Evolutionary conservation across 2,329 filamentous ascomycete genomes (phyloP).

Genomic region (Myotisia sp.): DNA sequence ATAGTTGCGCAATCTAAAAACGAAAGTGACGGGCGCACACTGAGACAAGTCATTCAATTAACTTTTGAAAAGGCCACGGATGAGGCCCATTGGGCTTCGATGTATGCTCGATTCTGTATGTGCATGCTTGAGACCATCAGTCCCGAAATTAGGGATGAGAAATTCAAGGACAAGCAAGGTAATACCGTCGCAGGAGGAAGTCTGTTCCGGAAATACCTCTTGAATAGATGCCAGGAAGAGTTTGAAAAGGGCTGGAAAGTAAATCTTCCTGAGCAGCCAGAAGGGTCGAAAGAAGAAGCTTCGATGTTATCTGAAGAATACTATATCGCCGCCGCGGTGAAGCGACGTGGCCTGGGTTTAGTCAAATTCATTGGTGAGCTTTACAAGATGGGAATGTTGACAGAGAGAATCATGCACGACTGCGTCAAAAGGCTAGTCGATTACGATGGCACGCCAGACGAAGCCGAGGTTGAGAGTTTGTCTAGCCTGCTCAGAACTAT

Average conservation of each 20-base stretch:
- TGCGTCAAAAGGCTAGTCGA: constrained; percentile 96
- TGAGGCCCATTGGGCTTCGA: constrained; percentile 94
- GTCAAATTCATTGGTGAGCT: constrained; percentile 99
- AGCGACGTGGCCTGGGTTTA: constrained; percentile 90
- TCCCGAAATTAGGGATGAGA: constrained; percentile 86
- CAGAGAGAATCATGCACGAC: constrained; percentile 98
- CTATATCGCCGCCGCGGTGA: constrained; percentile 82
- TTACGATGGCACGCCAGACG: constrained; percentile 82
- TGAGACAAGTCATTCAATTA: constrained; percentile 95
- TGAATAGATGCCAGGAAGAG: constrained; percentile 97
- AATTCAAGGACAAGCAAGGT: constrained; percentile 77
- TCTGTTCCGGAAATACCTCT: constrained; percentile 93
- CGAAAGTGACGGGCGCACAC: constrained; percentile 80
- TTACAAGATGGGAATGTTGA: constrained; percentile 97
- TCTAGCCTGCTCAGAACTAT: constrained; percentile 87
- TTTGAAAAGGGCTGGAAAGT: constrained; percentile 96
- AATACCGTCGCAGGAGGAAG: constrained; percentile 82
- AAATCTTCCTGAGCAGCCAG: constrained; percentile 64
- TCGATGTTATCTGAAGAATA: constrained; percentile 90
- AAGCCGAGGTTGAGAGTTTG: constrained; percentile 91
- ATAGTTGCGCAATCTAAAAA: constrained; percentile 94
- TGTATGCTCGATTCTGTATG: constrained; percentile 98
- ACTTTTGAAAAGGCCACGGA: constrained; percentile 99
- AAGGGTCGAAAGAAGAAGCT: constrained; percentile 57
- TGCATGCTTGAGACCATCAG: constrained; percentile 94